Percentiles rank a stretch among this genome's conserved stretches.
phyloP scores from a whole-genome alignment of 179 eudicot species.

The Silene noctiflora region DNA sequence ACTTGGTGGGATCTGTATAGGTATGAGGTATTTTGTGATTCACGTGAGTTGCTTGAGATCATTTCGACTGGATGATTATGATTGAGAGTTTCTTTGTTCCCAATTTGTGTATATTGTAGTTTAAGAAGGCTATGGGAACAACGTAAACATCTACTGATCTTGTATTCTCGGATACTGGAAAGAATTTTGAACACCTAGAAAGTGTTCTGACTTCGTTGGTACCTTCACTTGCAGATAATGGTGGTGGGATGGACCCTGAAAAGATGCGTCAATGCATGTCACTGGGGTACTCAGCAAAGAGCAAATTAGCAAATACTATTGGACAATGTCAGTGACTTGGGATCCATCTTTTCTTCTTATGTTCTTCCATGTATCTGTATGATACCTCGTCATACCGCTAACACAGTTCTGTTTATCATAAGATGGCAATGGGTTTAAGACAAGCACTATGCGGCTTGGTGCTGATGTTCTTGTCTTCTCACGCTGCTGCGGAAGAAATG shows the following conservation, averaged over 20 bases:
- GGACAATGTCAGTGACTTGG: slow-evolving; percentile 65
- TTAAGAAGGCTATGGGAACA: no score
- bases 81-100: no score
- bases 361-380: not conserved
- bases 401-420: slow-evolving; percentile 16
- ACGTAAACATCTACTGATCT: no score
- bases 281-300: slow-evolving; percentile 86
- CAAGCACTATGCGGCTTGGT: slow-evolving; percentile 96
- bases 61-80: no score
- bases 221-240: slow-evolving; percentile 56
- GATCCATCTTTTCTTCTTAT: not conserved
- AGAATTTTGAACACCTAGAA: no score
- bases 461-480: slow-evolving; percentile 93
- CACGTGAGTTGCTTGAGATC: no score
- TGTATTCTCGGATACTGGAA: no score
- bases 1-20: no score
- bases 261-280: slow-evolving; percentile 96
- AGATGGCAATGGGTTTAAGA: slow-evolving; percentile 89
- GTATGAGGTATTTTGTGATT: no score
- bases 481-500: slow-evolving; percentile 52
- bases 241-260: slow-evolving; percentile 97
- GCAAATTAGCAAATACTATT: slow-evolving; percentile 81
- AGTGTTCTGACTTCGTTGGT: not conserved
- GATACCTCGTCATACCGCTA: not conserved
- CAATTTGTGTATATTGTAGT: no score